Evolutionary conservation across 2,329 filamentous ascomycete species (phyloP), one percentile per base, ranked within the genome.

Genomic region (Aspergillus fumigatiaffinis): DNA sequence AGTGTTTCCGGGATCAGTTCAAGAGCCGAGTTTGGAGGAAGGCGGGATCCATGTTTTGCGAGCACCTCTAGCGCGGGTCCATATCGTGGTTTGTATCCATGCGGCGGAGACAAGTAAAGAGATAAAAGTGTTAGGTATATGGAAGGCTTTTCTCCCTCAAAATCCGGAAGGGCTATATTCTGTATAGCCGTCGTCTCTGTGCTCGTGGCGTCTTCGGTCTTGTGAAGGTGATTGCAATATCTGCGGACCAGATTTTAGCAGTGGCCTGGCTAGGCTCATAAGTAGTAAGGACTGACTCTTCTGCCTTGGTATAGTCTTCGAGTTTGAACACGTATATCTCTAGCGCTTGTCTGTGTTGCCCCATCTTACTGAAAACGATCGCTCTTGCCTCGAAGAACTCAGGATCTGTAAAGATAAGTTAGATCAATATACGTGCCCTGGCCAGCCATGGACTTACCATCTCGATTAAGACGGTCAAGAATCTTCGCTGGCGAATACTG

Each of bases 251-350:
- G 17, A 32, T n/a, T 52, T 66, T 60, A 68, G 58, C 50, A 42
- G 14, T 26, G 8, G n/a, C 28, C 21, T 50, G 14, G 17, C 38
- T 32, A 41, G 28, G 7, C 44, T 47, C 7, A n/a, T 38, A 44
- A n/a, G n/a, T 12, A 56, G 28, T 14, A 21, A 26, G 14, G 50
- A 80, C 86, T 60, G 78, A 96, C 88, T 96, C 91, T 82, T 99
- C 94, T 32, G 94, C 94, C 75, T 96, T 97, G 12, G 78, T 79
- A 61, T 90, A 93, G 72, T 96, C 88, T 64, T 89, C 80, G 73
- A 99, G 84, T 73, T 93, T 94, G 77, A 97, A 99, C 28, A 97
- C 93, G 71, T 96, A 99, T 53, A 99, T 96, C 71, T 94, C 89
- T n/a, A 99, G 79, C 0, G 94, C 94, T 75, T 97, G 92, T 70